Conservation (phyloP, 2,329 filamentous ascomycete species). For the Aspergillus japonicus region DNA sequence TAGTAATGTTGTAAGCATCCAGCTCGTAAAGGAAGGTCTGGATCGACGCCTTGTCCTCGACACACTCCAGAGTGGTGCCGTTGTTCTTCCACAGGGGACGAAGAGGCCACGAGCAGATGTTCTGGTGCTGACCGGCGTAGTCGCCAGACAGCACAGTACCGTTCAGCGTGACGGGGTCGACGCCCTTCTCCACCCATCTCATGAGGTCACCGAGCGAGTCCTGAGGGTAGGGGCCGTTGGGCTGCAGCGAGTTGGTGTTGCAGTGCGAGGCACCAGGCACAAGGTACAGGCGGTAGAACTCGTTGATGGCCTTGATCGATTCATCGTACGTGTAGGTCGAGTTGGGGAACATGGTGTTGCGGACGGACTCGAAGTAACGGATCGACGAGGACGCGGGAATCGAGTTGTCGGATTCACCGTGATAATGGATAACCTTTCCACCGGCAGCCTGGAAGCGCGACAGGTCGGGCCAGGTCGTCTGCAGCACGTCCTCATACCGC, state of each 20-base stretch:
- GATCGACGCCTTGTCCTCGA: background rate
- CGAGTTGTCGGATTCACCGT: slow-evolving; percentile 56
- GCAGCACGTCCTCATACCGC: slow-evolving; percentile 52
- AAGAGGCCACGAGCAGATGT: slow-evolving; percentile 36
- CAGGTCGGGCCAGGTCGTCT: slow-evolving; percentile 56
- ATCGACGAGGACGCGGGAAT: slow-evolving; percentile 56
- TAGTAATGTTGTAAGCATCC: background rate
- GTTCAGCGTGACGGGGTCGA: slow-evolving; percentile 46
- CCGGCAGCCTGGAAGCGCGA: slow-evolving; percentile 50
- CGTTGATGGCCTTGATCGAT: slow-evolving; percentile 44
- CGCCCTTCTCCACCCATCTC: slow-evolving; percentile 54
- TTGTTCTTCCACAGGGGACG: slow-evolving; percentile 20
- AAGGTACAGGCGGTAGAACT: slow-evolving; percentile 58
- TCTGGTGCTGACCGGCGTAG: slow-evolving; percentile 31
- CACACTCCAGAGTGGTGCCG: background rate
- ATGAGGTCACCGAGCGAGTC: slow-evolving; percentile 50
- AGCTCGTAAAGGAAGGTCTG: background rate
- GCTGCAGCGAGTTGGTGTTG: slow-evolving; percentile 46
- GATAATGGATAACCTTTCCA: slow-evolving; percentile 59
- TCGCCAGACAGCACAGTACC: slow-evolving; percentile 37
- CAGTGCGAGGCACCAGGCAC: slow-evolving; percentile 57
- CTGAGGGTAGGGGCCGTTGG: slow-evolving; percentile 45
- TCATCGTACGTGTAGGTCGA: slow-evolving; percentile 40
- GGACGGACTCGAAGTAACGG: slow-evolving; percentile 57
- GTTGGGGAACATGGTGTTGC: slow-evolving; percentile 50